Evolutionary conservation across 805 yeast species (phyloP).

Genomic region (Barnettozyma wickerhamii): DNA sequence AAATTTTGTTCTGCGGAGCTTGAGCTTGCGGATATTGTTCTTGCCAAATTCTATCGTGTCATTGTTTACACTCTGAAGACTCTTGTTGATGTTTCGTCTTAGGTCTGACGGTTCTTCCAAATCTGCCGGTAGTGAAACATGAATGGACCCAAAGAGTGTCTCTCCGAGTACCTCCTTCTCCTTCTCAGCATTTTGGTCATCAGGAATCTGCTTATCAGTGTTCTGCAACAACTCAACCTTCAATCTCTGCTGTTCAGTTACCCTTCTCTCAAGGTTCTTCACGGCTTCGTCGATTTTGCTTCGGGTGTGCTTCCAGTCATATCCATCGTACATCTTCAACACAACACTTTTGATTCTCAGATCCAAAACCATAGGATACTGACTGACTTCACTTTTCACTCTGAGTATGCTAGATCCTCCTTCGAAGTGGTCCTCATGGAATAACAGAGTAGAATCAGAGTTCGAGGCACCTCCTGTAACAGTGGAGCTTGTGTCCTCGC

Average conservation of each 20-base stretch:
- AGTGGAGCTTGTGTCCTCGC: too few species aligned
- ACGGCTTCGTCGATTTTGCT: slow-evolving; percentile 62
- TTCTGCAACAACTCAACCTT: slow-evolving; percentile 6
- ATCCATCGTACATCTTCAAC: slow-evolving; percentile 76
- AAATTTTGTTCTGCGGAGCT: slow-evolving; percentile 57
- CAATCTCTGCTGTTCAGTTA: slow-evolving; percentile 22
- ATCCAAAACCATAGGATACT: slow-evolving; percentile 16
- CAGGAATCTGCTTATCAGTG: too few species aligned
- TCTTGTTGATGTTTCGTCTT: slow-evolving; percentile 50
- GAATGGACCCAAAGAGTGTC: slow-evolving; percentile 74
- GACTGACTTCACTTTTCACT: background rate
- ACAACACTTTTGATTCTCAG: slow-evolving; percentile 34
- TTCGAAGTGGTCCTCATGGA: slow-evolving; percentile 25
- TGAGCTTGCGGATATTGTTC: slow-evolving; percentile 39
- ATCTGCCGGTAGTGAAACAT: slow-evolving; percentile 51
- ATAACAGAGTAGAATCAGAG: slow-evolving; percentile 20
- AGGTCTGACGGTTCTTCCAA: slow-evolving; percentile 40
- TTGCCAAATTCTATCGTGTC: slow-evolving; percentile 21
- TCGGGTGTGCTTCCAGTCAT: slow-evolving; percentile 84
- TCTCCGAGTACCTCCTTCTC: slow-evolving; percentile 46
- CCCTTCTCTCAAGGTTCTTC: slow-evolving; percentile 51
- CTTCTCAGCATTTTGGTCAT: slow-evolving; percentile 2
- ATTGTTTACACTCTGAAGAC: slow-evolving; percentile 30
- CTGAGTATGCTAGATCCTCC: slow-evolving; percentile 1
- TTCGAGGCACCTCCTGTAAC: too few species aligned